Evolutionary conservation across 2,329 filamentous ascomycete species (phyloP), one percentile per base, ranked within the genome.

Genomic region (Remersonia thermophila): DNA sequence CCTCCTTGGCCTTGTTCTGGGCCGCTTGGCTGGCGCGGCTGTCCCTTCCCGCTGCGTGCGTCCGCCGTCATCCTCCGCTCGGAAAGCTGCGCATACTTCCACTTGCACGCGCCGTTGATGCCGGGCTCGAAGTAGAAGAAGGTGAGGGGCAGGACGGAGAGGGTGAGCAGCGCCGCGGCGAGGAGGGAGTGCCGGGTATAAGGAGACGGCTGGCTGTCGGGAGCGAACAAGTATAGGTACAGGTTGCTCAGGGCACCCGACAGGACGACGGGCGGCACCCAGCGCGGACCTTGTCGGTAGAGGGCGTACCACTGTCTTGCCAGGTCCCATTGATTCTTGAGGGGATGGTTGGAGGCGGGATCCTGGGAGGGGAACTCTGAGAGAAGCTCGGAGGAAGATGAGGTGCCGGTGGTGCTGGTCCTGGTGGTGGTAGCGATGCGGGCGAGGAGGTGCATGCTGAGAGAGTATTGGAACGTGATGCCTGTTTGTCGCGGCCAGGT

Each of bases 71-170:
- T 20, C 28, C 16, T 11, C 12, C 16, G 3, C 26, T 20, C 33
- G n/a, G 14, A 18, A 26, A 36, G 32, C 16, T 28, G 34, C 13
- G 34, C 32, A 1, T 33, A 37, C 37, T 46, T 44, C 45, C 45
- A 47, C 26, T 47, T 47, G 34, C 43, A 47, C 26, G 45, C 45
- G 15, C 43, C 45, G 35, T 46, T 46, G 26, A 47, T 36, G n/a
- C 43, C 43, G 3, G 45, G 43, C 40, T 47, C 45, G 35, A 43
- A 38, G 34, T 38, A 32, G 2, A 38, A 12, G 28, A 47, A 37
- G 10, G 45, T 47, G 10, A 46, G 6, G 7, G 41, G 43, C 15
- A 47, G 9, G 20, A 43, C 32, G 13, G 40, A 36, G 17, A 37
- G n/a, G 15, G 36, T 36, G 1, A 41, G 17, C 1, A 17, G 7